These are phyloP conservation scores for Tuber aestivum DNA, from an alignment of 495 filamentous ascomycete species.

Conservation along the genomic window DNA sequence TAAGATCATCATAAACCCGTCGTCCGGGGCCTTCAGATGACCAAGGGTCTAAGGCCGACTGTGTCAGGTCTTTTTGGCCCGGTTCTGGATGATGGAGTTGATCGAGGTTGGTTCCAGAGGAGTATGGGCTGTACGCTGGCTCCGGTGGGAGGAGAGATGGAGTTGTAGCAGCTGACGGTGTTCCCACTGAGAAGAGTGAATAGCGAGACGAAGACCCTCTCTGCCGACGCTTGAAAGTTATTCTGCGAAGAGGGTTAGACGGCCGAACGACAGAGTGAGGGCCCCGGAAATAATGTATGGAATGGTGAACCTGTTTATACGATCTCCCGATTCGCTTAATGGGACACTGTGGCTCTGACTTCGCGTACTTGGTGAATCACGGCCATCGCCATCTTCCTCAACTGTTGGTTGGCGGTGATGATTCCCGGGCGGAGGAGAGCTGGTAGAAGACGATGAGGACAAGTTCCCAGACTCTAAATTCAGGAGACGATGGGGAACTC, in stretches of 20 bases:
- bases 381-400: constrained; percentile 13
- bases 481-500: constrained; percentile 21
- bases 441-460: background rate
- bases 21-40: constrained; percentile 84
- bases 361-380: constrained; percentile 13
- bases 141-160: constrained; percentile 23
- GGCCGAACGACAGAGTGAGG: background rate
- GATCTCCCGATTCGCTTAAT: constrained; percentile 8
- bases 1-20: constrained; percentile 92
- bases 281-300: background rate
- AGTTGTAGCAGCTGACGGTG: constrained; percentile 1
- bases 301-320: constrained; percentile 11
- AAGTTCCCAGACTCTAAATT: constrained; percentile 15
- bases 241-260: constrained; percentile 15
- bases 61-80: constrained; percentile 16
- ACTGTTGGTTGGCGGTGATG: constrained; percentile 16
- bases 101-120: constrained; percentile 17
- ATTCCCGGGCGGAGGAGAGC: constrained; percentile 7
- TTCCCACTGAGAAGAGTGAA: constrained; percentile 27
- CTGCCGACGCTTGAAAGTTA: constrained; percentile 39
- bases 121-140: constrained; percentile 28
- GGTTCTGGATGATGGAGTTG: constrained; percentile 4
- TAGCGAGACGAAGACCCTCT: constrained; percentile 24
- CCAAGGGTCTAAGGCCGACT: constrained; percentile 57
- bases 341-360: constrained; percentile 4